These are phyloP conservation scores for Ophiostoma tasmaniense DNA, from an alignment of 2,329 filamentous ascomycete species.

Conservation along the genomic window DNA sequence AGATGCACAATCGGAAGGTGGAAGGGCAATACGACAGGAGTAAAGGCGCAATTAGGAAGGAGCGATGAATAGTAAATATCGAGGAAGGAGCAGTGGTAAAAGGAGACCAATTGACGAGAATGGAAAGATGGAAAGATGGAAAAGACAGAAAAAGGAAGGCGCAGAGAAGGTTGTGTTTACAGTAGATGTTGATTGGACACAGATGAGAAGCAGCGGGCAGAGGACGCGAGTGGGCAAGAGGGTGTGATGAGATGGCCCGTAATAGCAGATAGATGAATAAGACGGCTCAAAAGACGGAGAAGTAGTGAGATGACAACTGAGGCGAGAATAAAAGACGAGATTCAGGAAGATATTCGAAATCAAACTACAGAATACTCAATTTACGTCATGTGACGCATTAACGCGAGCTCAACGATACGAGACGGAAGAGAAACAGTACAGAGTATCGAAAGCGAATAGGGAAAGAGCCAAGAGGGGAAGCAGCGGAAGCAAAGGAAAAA, in stretches of 20 bases:
- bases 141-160: constrained; percentile 2
- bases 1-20: constrained; percentile 8
- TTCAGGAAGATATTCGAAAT: too few species aligned
- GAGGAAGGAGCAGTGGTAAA: constrained; percentile 2
- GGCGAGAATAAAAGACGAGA: neutral
- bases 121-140: neutral
- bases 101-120: neutral
- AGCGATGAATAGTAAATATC: neutral
- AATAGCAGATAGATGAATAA: neutral
- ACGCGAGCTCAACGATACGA: neutral
- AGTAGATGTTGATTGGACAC: neutral
- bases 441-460: neutral
- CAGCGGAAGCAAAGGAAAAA: neutral
- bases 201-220: neutral
- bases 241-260: neutral
- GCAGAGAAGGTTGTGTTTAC: neutral
- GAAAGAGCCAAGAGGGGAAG: neutral
- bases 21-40: neutral
- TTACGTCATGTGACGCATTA: neutral
- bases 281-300: neutral
- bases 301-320: neutral
- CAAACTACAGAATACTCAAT: neutral
- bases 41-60: neutral
- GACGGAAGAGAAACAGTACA: neutral
- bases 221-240: neutral